Evolutionary conservation across 805 yeast species (phyloP).

Genomic region (Ogataea pilisensis): DNA sequence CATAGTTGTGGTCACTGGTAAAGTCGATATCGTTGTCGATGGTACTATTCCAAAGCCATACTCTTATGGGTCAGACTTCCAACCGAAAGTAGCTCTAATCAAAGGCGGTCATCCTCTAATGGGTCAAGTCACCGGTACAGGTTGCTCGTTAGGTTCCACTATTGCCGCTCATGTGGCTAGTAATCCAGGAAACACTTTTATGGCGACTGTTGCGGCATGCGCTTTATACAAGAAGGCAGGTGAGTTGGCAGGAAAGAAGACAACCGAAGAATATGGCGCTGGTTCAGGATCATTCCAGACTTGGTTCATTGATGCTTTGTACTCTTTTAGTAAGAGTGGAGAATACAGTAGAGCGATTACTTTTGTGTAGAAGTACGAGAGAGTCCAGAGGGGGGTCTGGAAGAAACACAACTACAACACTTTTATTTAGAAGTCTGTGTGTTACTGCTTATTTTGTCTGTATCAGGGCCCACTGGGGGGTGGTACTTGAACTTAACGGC

Average conservation of each 20-base stretch:
- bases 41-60: slow-evolving; percentile 29
- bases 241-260: slow-evolving; percentile 39
- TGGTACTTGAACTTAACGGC: no score
- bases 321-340: slow-evolving; percentile 6
- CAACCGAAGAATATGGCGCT: slow-evolving; percentile 7
- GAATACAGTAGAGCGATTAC: background rate
- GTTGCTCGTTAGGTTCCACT: slow-evolving; percentile 76
- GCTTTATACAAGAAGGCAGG: slow-evolving; percentile 60
- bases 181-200: slow-evolving; percentile 34
- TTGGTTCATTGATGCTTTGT: slow-evolving; percentile 42
- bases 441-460: no score
- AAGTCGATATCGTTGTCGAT: slow-evolving; percentile 45
- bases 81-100: slow-evolving; percentile 32
- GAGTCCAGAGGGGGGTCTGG: background rate
- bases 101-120: slow-evolving; percentile 59
- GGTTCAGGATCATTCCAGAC: slow-evolving; percentile 57
- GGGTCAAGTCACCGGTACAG: slow-evolving; percentile 75
- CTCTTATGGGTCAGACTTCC: slow-evolving; percentile 2
- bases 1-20: slow-evolving; percentile 72
- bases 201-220: slow-evolving; percentile 54
- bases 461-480: no score
- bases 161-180: slow-evolving; percentile 58
- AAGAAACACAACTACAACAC: no score
- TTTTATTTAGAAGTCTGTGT: no score
- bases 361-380: background rate